Conservation (phyloP, 495 filamentous ascomycete species). For the Hypoxylon lienhwacheense region DNA sequence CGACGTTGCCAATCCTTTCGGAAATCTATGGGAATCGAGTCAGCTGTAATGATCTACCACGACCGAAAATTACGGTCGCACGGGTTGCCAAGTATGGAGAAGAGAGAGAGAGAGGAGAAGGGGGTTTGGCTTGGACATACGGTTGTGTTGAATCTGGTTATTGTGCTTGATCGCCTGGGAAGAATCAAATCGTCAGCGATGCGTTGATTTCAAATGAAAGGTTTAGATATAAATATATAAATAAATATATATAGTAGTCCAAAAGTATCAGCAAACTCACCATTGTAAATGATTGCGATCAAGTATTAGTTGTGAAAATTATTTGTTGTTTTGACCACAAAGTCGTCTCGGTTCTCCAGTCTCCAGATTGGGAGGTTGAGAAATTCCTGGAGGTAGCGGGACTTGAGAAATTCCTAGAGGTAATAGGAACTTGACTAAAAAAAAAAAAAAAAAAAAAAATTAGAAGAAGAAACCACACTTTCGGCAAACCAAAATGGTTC, state of each 20-base stretch:
- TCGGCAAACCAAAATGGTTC: slow-evolving; percentile 52
- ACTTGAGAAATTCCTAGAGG: too few relatives aligned
- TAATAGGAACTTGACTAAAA: too few relatives aligned
- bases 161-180: slow-evolving; percentile 97
- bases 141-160: slow-evolving; percentile 96
- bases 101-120: too few relatives aligned
- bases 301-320: slow-evolving; percentile 42
- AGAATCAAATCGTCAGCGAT: slow-evolving; percentile 37
- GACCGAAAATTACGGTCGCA: slow-evolving; percentile 12
- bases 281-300: slow-evolving; percentile 69
- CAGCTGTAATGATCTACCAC: slow-evolving; percentile 23
- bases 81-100: slow-evolving; percentile 23
- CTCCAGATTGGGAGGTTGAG: slow-evolving; percentile 39
- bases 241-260: slow-evolving; percentile 7
- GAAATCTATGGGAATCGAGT: slow-evolving; percentile 69
- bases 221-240: background rate
- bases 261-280: slow-evolving; percentile 47
- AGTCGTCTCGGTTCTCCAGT: slow-evolving; percentile 41
- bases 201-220: background rate
- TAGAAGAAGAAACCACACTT: slow-evolving; percentile 38
- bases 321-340: slow-evolving; percentile 32
- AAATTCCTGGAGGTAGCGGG: slow-evolving; percentile 34
- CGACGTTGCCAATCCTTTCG: slow-evolving; percentile 99
- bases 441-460: too few relatives aligned
- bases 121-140: slow-evolving; percentile 55